Conservation (phyloP, 1,284 basidiomycete species). For the Tranzscheliella williamsii region DNA sequence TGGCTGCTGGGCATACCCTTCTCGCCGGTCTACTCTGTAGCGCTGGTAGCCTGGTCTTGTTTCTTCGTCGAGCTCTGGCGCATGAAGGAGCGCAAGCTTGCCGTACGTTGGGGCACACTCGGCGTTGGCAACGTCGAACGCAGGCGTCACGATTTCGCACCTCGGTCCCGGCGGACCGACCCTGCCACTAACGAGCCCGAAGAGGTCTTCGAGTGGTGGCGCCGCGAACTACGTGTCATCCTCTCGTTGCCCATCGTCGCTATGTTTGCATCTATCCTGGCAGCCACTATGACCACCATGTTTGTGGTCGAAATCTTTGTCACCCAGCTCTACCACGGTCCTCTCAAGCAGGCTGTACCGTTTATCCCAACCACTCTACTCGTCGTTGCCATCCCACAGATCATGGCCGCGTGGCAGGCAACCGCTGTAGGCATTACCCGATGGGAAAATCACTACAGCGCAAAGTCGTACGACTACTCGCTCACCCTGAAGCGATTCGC, state of each 20-base stretch:
- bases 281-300: slow-evolving; percentile 62
- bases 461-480: slow-evolving; percentile 75
- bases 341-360: slow-evolving; percentile 73
- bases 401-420: slow-evolving; percentile 76
- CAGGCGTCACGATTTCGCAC: slow-evolving; percentile 45
- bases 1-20: slow-evolving; percentile 45
- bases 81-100: slow-evolving; percentile 54
- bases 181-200: slow-evolving; percentile 51
- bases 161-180: slow-evolving; percentile 34
- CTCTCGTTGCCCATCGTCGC: slow-evolving; percentile 78
- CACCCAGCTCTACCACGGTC: slow-evolving; percentile 70
- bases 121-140: slow-evolving; percentile 41
- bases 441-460: slow-evolving; percentile 75
- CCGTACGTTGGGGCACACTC: slow-evolving; percentile 57
- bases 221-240: slow-evolving; percentile 70
- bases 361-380: slow-evolving; percentile 85
- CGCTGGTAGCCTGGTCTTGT: slow-evolving; percentile 51
- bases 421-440: slow-evolving; percentile 74
- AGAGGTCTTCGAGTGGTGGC: slow-evolving; percentile 60
- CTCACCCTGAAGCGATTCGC: slow-evolving; percentile 90
- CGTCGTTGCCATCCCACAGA: slow-evolving; percentile 76
- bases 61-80: slow-evolving; percentile 56
- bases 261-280: slow-evolving; percentile 74
- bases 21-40: slow-evolving; percentile 46
- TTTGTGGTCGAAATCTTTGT: slow-evolving; percentile 61